Base-by-base conservation (phyloP, 768 basidiomycete species). In the Boletus vinaceobasis region DNA sequence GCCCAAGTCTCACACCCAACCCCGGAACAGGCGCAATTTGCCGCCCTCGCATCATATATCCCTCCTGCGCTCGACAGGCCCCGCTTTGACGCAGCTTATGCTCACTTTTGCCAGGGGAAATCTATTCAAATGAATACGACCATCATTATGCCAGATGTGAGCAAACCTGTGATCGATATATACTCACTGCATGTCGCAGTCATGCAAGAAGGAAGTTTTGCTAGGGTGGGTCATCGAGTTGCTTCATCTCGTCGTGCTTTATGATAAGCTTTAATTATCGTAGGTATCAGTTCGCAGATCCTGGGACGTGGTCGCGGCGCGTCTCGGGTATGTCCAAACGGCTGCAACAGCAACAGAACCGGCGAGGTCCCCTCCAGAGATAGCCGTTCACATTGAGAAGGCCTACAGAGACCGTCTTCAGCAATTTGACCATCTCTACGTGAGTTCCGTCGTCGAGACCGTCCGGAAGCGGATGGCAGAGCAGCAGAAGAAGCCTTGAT, bases 401-500 rank as follows among this genome's bases (percentile, higher is more conserved):
- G 58, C 35, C 2, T 68, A 68, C 58, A 61, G 40, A 49, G 68
- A 68, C 46, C 66, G 64, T 29, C 66, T 68, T 39, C 63, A 70
- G 44, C 68, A 70, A 59, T 68, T 70, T 50, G 67, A 70, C 49
- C 66, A 68, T 47, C 64, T 68, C 58, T 68, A 70, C 54, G 68
- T 68, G 58, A 64, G 66, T 47, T 68, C 67, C 23, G 69, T 68
- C 43, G 45, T 68, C 40, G 68, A 70, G 42, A 70, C 59, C 13
- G 56, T 70, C 56, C 66, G 68, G 52, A 68, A 66, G 60, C 61
- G 67, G 61, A 70, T 65, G 58, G 66, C 58, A 56, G 68, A 70
- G 47, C 63, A 66, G 45, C 68, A 68, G 58, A 70, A 53, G 56
- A 70, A 66, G 64, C 31, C 57, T 42, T 62, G 59, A 64, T 38